Evolutionary conservation across 306 rosid genomes (phyloP), one percentile per base, ranked within the genome.

Genomic region (Pterocarpus santalinus): DNA sequence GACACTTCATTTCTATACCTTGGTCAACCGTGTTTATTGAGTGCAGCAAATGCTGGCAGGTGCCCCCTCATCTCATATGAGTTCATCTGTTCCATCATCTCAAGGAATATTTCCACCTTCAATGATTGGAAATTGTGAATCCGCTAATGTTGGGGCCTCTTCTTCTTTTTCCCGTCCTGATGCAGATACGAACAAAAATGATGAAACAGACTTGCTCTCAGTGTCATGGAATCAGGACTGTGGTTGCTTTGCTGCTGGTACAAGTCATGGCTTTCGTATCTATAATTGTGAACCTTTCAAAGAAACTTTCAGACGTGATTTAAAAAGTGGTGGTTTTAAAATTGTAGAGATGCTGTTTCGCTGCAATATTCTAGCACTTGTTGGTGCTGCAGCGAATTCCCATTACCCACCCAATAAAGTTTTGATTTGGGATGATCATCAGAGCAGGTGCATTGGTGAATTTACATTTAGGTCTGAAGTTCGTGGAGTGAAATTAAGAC

Each of bases 381-480:
- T 95, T 83, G 99, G 99, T 51, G 84, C 88, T 81, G 86, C 75
- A 75, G 85, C 90, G 61, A 91, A 95, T 87, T 85, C 94, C 65
- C 89, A 89, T 14, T 89, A 91, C 52, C 97, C 96, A 17, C 92
- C 99, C 34, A 89, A 89, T 87, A 95, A 95, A 86, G 99, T 93
- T 80, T 73, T 93, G 92, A 92, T 95, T 77, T 95, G 98, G 99
- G 94, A 95, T 86, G 99, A 95, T 87, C 88, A 93, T 85, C 92
- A 93, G 85, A 88, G 97, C 82, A 88, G 89, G 55, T 87, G 93
- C 90, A 90, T 95, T 58, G 89, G 96, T 76, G 99, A 93, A 72
- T 90, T 93, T 79, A 84, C 98, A 58, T 95, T 86, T 85, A 88
- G 96, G 86, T 93, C 98, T 61, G 98, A 93, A 75, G 90, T 93